A percentile compares a stretch with the other conserved stretches of the same genome.
Evolutionary conservation across 176 grass and related monocot genomes (phyloP).

Genomic region (Oryza rufipogon): DNA sequence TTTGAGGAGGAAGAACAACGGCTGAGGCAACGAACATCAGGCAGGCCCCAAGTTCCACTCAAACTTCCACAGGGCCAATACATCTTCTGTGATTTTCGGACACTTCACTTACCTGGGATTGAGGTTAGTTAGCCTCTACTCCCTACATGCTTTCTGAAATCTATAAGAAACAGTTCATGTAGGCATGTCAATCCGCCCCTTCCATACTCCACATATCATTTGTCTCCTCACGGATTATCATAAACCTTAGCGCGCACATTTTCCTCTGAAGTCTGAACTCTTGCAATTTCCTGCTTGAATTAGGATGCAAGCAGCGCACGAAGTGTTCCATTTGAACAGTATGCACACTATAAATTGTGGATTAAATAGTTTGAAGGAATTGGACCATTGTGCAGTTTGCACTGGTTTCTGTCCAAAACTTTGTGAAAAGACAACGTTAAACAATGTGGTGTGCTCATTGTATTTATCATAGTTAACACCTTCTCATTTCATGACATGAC

Average conservation of each 20-base stretch:
- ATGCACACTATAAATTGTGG: background rate
- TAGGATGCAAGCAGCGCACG: background rate
- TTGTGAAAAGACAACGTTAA: background rate
- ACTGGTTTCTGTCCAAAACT: background rate
- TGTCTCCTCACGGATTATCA: background rate
- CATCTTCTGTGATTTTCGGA: conserved; percentile 85
- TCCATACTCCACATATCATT: background rate
- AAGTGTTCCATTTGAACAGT: conserved; percentile 8
- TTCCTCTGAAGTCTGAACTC: conserved; percentile 1
- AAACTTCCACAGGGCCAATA: conserved; percentile 87
- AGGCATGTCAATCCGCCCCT: background rate
- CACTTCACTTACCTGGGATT: conserved; percentile 78
- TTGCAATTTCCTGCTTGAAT: conserved; percentile 6
- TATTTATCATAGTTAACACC: background rate
- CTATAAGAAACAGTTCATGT: conserved; percentile 5
- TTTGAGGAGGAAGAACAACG: conserved; percentile 93
- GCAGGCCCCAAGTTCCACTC: conserved; percentile 54
- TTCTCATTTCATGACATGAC: conserved; percentile 26
- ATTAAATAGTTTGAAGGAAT: conserved; percentile 14
- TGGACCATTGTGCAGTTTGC: background rate
- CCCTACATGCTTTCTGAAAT: background rate
- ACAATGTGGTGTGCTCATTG: background rate
- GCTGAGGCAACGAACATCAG: conserved; percentile 58
- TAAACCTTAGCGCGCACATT: background rate
- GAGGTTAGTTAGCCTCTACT: conserved; percentile 57